phyloP scores from a whole-genome alignment of 2,329 filamentous ascomycete genomes.

The Diaporthe ampelina region DNA sequence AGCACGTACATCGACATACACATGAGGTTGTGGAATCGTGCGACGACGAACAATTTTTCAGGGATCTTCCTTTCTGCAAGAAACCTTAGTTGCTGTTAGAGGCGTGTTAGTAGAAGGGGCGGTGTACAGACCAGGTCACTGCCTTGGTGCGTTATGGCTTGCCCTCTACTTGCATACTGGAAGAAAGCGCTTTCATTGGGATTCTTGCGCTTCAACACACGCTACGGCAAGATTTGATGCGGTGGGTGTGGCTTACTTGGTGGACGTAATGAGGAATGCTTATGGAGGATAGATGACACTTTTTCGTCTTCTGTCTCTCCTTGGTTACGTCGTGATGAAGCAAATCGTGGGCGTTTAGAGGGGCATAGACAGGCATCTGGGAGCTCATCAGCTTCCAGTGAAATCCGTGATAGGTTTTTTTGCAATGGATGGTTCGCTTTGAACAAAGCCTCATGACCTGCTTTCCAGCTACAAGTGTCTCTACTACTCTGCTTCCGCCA shows the following conservation, averaged over 20 bases:
- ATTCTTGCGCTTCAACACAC: not conserved
- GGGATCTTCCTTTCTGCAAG: not conserved
- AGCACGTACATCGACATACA: not conserved
- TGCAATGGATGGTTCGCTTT: slow-evolving; percentile 37
- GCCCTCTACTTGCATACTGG: slow-evolving; percentile 18
- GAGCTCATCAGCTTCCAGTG: slow-evolving; percentile 32
- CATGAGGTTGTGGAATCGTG: not conserved
- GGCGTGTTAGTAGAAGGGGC: slow-evolving; percentile 5
- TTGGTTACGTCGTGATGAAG: slow-evolving; percentile 38
- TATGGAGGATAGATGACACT: slow-evolving; percentile 30
- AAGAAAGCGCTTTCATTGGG: not conserved
- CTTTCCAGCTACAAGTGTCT: slow-evolving; percentile 6
- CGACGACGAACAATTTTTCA: not conserved
- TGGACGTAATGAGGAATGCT: slow-evolving; percentile 34
- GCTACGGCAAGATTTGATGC: slow-evolving; percentile 8
- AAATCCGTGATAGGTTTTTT: slow-evolving; percentile 25
- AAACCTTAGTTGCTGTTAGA: not conserved
- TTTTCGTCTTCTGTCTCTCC: slow-evolving; percentile 34
- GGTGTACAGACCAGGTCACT: not conserved
- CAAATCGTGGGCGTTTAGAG: slow-evolving; percentile 42
- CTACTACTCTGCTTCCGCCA: slow-evolving; percentile 37
- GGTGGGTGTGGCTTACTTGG: not conserved
- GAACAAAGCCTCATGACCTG: not conserved
- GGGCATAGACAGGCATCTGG: slow-evolving; percentile 41
- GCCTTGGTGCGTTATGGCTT: slow-evolving; percentile 6